Evolutionary conservation across 1,284 basidiomycete genomes (phyloP).

Genomic region (Melampsora medusae): DNA sequence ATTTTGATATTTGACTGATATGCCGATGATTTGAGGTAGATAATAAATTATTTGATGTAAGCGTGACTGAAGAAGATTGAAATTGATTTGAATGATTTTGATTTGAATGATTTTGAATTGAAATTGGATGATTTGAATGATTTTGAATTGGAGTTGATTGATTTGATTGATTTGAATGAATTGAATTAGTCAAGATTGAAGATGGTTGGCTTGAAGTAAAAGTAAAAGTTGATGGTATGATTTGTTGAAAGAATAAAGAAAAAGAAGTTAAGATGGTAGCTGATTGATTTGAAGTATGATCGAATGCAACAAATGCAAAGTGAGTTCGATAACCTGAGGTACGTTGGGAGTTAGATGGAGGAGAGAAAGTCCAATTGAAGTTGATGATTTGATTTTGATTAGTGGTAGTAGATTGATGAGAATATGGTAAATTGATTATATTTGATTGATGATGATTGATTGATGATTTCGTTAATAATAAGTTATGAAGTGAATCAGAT

Average conservation of each 20-base stretch:
- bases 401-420: too few species aligned
- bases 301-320: neutral
- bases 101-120: neutral
- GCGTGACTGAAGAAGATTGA: neutral
- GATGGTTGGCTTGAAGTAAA: too few species aligned
- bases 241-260: neutral
- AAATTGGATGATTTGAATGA: neutral
- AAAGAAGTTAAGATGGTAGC: neutral
- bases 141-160: neutral
- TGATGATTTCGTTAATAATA: neutral
- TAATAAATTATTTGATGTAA: neutral
- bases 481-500: neutral
- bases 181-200: neutral
- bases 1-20: neutral
- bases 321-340: neutral
- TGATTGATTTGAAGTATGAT: neutral
- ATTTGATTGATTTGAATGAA: too few species aligned
- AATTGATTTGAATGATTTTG: neutral
- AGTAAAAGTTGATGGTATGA: neutral
- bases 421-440: too few species aligned
- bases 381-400: neutral
- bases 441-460: neutral
- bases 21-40: neutral
- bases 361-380: constrained; percentile 2
- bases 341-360: neutral